These are phyloP conservation scores for Rhododendron mucronatum DNA, from an alignment of 148 eudicot genomes.

Conservation along the genomic window DNA sequence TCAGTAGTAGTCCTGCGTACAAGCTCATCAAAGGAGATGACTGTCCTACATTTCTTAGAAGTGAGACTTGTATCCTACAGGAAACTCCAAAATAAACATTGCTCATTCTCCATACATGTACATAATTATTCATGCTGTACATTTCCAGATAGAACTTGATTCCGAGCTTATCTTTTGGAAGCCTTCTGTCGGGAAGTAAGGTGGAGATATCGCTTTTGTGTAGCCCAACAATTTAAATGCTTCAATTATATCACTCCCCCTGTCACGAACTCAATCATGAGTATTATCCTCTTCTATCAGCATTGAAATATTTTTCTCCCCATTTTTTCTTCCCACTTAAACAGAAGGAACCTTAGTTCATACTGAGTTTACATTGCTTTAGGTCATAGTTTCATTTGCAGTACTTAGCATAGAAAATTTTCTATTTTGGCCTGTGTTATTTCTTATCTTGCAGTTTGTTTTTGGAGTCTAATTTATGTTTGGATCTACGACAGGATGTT, in stretches of 20 bases:
- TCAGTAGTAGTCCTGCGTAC: background rate
- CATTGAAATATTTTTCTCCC: background rate
- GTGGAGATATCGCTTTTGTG: background rate
- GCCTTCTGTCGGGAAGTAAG: background rate
- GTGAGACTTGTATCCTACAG: background rate
- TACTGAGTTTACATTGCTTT: background rate
- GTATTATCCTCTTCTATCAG: background rate
- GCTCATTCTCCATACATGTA: background rate
- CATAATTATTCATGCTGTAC: background rate
- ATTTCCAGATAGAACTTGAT: background rate
- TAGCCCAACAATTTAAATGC: background rate
- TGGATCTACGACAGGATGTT: constrained; percentile 33
- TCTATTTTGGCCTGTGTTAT: background rate
- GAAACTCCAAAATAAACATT: background rate
- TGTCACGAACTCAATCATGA: background rate
- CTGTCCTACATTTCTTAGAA: background rate
- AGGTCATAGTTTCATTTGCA: background rate
- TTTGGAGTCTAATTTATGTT: constrained; percentile 2
- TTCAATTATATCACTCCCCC: background rate
- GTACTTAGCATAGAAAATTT: background rate
- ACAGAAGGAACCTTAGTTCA: background rate
- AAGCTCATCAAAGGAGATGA: background rate
- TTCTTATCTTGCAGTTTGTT: background rate
- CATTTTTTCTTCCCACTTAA: background rate
- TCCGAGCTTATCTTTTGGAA: background rate